Evolutionary conservation across 371 early-diverging fungal species (phyloP).

Genomic region (Ordospora pajunii): DNA sequence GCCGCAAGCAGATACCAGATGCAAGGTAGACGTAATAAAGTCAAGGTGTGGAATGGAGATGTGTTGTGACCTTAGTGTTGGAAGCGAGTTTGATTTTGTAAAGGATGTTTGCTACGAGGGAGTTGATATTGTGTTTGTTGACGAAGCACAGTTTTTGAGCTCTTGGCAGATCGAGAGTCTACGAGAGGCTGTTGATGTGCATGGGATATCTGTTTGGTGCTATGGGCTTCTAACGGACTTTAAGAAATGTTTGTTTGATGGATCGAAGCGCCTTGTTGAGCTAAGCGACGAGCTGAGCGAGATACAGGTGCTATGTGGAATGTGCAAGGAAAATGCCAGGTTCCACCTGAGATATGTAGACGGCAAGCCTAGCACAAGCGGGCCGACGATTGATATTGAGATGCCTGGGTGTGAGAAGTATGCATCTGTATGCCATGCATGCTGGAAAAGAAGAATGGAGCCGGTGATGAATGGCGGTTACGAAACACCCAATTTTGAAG

Average conservation of each 20-base stretch:
- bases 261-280: conserved; percentile 15
- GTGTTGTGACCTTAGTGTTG: not conserved
- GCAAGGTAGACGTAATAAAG: not conserved
- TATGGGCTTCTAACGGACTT: conserved; percentile 48
- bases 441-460: not conserved
- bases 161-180: conserved; percentile 35
- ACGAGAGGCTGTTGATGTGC: not conserved
- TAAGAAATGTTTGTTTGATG: conserved; percentile 30
- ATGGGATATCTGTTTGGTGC: conserved; percentile 26
- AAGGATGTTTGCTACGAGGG: not conserved
- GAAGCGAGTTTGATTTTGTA: not conserved
- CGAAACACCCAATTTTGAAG: too few species aligned
- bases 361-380: not conserved
- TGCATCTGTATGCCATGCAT: conserved; percentile 1
- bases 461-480: too few species aligned
- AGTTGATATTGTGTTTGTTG: conserved; percentile 22
- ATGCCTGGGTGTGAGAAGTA: not conserved
- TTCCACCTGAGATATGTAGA: not conserved
- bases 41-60: conserved; percentile 34
- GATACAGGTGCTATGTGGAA: not conserved
- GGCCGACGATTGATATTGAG: not conserved
- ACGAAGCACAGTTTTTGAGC: conserved; percentile 48
- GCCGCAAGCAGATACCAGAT: conserved; percentile 35
- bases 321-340: not conserved
- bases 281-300: conserved; percentile 17